A percentile compares a stretch with the other conserved stretches of the same genome.
Evolutionary conservation across 768 basidiomycete species (phyloP).

Genomic region (Ramaria rubella): DNA sequence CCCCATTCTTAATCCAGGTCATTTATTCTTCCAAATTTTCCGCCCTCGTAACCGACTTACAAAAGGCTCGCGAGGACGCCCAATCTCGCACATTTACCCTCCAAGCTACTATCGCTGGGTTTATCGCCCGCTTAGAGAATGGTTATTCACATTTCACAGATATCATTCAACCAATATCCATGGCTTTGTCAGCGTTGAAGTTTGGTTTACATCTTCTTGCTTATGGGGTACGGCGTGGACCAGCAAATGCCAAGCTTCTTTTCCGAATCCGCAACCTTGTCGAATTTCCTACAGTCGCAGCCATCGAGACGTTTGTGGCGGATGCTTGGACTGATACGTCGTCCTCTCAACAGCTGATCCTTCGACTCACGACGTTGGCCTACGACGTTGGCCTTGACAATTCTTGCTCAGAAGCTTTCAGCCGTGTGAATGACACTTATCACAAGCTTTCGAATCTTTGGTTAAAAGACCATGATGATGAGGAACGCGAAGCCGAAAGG

Average conservation of each 20-base stretch:
- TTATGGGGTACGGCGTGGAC: background rate
- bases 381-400: slow-evolving; percentile 41
- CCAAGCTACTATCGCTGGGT: slow-evolving; percentile 74
- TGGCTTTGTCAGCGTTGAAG: slow-evolving; percentile 58
- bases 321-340: slow-evolving; percentile 25
- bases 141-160: slow-evolving; percentile 70
- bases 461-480: slow-evolving; percentile 71
- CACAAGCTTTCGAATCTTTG: slow-evolving; percentile 75
- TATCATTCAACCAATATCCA: slow-evolving; percentile 56
- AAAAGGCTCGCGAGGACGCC: background rate
- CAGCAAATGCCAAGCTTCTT: background rate
- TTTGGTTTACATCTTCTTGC: slow-evolving; percentile 62
- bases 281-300: slow-evolving; percentile 1
- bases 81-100: slow-evolving; percentile 36
- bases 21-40: slow-evolving; percentile 42
- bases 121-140: slow-evolving; percentile 61
- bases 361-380: slow-evolving; percentile 42
- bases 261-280: background rate
- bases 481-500: slow-evolving; percentile 54
- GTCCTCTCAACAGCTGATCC: slow-evolving; percentile 39
- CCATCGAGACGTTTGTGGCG: background rate
- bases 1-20: slow-evolving; percentile 63
- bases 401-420: slow-evolving; percentile 24
- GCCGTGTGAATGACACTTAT: slow-evolving; percentile 45
- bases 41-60: slow-evolving; percentile 32